Evolutionary conservation across 2,329 filamentous ascomycete species (phyloP).

Genomic region (Fusarium tanahbumbuense): DNA sequence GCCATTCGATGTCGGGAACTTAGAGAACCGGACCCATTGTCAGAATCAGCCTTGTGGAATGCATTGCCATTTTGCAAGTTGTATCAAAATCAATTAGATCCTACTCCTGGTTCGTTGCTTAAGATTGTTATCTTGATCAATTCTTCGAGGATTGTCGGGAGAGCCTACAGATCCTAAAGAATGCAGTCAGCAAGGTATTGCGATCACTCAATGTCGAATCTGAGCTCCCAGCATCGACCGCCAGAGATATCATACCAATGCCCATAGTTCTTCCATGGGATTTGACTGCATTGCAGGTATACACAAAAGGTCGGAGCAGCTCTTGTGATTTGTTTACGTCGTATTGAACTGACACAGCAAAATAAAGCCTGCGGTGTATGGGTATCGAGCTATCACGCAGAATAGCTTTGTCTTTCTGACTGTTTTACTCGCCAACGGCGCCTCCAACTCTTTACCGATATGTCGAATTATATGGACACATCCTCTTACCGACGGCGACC

Average conservation of each 20-base stretch:
- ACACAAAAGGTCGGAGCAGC: background rate
- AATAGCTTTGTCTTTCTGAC: background rate
- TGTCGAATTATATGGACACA: conserved; percentile 25
- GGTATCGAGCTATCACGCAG: background rate
- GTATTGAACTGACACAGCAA: background rate
- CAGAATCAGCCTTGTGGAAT: conserved; percentile 29
- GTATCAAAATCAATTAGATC: background rate
- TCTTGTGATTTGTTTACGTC: background rate
- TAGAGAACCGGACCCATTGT: conserved; percentile 11
- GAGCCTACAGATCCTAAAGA: background rate
- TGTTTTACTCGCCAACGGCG: conserved; percentile 2
- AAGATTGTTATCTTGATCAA: background rate
- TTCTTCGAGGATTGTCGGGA: background rate
- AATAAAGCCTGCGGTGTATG: background rate
- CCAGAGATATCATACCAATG: background rate
- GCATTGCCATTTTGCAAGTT: background rate
- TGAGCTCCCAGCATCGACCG: background rate
- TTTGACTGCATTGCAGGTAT: background rate
- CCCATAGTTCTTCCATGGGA: background rate
- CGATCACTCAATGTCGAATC: background rate
- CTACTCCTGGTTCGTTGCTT: background rate
- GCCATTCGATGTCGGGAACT: conserved; percentile 24
- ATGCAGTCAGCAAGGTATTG: background rate
- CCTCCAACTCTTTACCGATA: background rate
- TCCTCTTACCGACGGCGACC: conserved; percentile 16